Base-by-base conservation (phyloP, 768 basidiomycete genomes). In the Rhodosporidiobolus odoratus region DNA sequence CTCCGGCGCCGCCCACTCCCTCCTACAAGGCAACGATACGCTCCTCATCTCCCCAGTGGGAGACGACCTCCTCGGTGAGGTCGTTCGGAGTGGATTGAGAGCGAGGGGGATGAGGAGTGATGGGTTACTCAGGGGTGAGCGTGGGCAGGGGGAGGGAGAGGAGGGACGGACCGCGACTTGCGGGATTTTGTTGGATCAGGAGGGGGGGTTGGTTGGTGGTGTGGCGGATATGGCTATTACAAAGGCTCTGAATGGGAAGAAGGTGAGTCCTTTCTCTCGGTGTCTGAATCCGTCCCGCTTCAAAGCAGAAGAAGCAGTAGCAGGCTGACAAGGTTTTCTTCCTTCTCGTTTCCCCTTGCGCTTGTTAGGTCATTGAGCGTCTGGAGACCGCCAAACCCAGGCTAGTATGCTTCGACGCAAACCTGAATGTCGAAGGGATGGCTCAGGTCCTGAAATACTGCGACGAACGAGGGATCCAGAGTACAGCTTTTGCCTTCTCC, bases 191-290 rank as follows among this genome's bases (percentile, higher is more conserved):
- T 81, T 98, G 54, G 89, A 92, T 77, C 79, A 81, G 37, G 77
- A 82, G 10, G 92, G 93, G 0, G 84, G 84, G 58, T 82, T 98
- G 27, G 82, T 88, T 4, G 85, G 86, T n/a, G 96, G 96, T 3
- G 85, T 98, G 17, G 91, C 96, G 23, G 94, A 96, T 77, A 98
- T 97, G 91, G 85, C 83, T 27, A 79, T 76, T 56, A 84, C 86
- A 15, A 80, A 85, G 47, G 75, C 78, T 3, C 77, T 91, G 62
- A 79, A 82, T 32, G 80, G 79, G 19, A 78, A 83, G 69, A 3
- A 45, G 56, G 47, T 65, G 54, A 48, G 32, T 17, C 17, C 54
- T 32, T 60, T 23, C 37, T 32, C 9, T 53, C 52, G 10, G 12
- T 32, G 27, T 9, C 48, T 50, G 48, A 52, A 37, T 2, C 34